Percentiles rank a stretch among this genome's conserved stretches.
These are phyloP conservation scores for Salvia miltiorrhiza DNA, from an alignment of 257 asterid species.

Conservation along the genomic window DNA sequence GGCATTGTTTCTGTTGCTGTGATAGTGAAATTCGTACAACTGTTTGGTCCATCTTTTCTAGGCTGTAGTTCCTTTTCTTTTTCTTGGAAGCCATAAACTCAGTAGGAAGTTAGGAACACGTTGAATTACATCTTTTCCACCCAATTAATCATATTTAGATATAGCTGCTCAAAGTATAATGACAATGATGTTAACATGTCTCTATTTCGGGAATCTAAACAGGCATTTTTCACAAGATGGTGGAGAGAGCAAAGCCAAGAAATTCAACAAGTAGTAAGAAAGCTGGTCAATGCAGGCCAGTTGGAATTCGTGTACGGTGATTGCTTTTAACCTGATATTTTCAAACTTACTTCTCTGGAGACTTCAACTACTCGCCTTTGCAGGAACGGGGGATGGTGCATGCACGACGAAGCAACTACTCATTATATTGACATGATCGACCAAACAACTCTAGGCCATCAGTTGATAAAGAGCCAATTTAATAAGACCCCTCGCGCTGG, in stretches of 20 bases:
- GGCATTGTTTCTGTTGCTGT: background rate
- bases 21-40: background rate
- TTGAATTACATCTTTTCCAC: background rate
- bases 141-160: background rate
- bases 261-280: conserved; percentile 47
- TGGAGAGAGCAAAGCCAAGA: conserved; percentile 69
- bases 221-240: conserved; percentile 93
- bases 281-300: conserved; percentile 67
- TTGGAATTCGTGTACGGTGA: conserved; percentile 79
- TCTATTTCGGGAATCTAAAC: conserved; percentile 6
- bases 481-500: conserved; percentile 89
- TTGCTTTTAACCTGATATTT: background rate
- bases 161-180: background rate
- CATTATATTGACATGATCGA: conserved; percentile 93
- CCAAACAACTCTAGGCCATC: conserved; percentile 92
- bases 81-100: background rate
- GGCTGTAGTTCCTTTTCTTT: background rate
- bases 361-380: conserved; percentile 13
- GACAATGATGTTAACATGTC: conserved; percentile 9
- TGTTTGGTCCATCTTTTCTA: background rate
- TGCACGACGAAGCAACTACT: conserved; percentile 88
- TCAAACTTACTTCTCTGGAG: background rate
- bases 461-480: conserved; percentile 55
- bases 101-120: background rate
- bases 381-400: conserved; percentile 96